Conservation (phyloP, 768 basidiomycete species). For the Vararia minispora region DNA sequence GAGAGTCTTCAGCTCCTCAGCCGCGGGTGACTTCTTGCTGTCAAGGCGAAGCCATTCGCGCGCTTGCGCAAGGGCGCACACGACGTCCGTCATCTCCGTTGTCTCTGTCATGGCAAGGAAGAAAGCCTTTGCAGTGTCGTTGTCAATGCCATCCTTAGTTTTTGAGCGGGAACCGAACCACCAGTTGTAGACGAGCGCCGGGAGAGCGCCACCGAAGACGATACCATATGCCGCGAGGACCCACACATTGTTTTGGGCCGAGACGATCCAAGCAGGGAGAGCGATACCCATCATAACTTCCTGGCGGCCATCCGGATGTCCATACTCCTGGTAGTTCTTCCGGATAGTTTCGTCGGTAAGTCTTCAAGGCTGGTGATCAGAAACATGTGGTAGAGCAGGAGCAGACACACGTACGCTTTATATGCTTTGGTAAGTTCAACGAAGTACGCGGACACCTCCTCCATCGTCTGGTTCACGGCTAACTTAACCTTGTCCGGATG, state of each 20-base stretch:
- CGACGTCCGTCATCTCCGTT: conserved; percentile 57
- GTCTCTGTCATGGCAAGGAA: conserved; percentile 84
- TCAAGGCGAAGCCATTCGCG: conserved; percentile 45
- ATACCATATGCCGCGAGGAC: conserved; percentile 83
- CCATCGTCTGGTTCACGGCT: conserved; percentile 71
- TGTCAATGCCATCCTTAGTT: conserved; percentile 88
- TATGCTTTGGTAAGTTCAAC: conserved; percentile 96
- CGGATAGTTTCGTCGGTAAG: conserved; percentile 90
- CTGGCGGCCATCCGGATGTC: conserved; percentile 96
- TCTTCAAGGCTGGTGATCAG: conserved; percentile 24
- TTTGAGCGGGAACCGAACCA: conserved; percentile 89
- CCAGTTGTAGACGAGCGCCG: conserved; percentile 86
- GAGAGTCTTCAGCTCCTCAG: conserved; percentile 30
- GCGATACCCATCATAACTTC: conserved; percentile 92
- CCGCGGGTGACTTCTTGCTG: conserved; percentile 17
- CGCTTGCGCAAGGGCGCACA: conserved; percentile 58
- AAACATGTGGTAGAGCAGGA: neutral
- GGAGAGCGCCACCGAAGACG: conserved; percentile 79
- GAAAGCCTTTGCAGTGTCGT: conserved; percentile 71
- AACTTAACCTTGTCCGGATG: conserved; percentile 96
- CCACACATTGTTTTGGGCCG: conserved; percentile 84
- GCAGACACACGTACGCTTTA: conserved; percentile 55
- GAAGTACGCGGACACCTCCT: conserved; percentile 77
- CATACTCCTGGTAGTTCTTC: conserved; percentile 79
- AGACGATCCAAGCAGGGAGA: conserved; percentile 87